Evolutionary conservation across 805 yeast species (phyloP).

Genomic region (Candida vartiovaarae): DNA sequence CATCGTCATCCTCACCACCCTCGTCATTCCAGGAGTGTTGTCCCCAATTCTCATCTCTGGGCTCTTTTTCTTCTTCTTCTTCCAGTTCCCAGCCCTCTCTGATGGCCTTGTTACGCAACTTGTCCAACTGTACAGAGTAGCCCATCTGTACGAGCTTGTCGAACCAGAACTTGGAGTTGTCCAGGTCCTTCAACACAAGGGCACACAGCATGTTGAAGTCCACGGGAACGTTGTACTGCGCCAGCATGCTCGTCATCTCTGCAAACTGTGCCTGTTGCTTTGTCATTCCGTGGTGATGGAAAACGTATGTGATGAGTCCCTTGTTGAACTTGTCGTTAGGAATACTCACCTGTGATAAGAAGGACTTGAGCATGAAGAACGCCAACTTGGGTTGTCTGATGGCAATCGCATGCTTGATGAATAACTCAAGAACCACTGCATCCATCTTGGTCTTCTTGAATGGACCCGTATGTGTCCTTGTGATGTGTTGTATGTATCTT

Average conservation of each 20-base stretch:
- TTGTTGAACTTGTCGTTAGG: constrained; percentile 3
- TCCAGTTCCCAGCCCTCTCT: constrained; percentile 5
- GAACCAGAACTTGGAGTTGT: constrained; percentile 8
- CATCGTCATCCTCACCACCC: constrained; percentile 5
- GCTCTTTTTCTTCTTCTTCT: neutral
- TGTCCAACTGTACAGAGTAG: neutral
- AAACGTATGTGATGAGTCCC: constrained; percentile 5
- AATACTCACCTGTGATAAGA: neutral
- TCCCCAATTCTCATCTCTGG: neutral
- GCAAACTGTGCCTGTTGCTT: constrained; percentile 3
- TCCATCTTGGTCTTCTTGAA: constrained; percentile 10
- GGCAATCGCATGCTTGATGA: constrained; percentile 8
- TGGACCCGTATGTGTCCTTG: constrained; percentile 6
- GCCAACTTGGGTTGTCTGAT: constrained; percentile 11
- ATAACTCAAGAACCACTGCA: constrained; percentile 12
- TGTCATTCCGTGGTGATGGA: constrained; percentile 9
- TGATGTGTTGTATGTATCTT: neutral
- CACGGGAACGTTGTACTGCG: constrained; percentile 5
- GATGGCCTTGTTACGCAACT: constrained; percentile 4
- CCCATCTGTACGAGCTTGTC: constrained; percentile 7
- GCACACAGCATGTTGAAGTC: constrained; percentile 13
- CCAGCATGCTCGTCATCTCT: constrained; percentile 8
- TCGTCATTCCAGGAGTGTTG: neutral
- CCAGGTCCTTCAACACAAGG: constrained; percentile 6
- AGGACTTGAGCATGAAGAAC: constrained; percentile 10